These are phyloP conservation scores for Euclidium syriacum DNA, from an alignment of 345 rosid genomes.

Conservation along the genomic window DNA sequence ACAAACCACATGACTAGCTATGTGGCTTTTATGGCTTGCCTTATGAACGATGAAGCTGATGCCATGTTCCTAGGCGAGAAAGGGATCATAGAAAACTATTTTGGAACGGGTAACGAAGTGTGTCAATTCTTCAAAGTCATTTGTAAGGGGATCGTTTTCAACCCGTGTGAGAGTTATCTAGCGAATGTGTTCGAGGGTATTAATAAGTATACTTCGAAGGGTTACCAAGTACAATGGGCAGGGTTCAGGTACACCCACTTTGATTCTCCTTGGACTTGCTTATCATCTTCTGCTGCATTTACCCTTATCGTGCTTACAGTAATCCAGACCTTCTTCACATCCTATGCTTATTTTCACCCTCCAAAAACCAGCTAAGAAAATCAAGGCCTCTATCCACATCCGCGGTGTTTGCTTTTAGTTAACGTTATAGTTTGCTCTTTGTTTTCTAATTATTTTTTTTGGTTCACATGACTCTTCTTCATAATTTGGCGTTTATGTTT, in stretches of 20 bases:
- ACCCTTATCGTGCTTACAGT: background rate
- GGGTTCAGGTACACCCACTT: too few relatives aligned
- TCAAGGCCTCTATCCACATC: too few relatives aligned
- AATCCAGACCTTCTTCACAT: background rate
- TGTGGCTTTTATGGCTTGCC: slow-evolving; percentile 39
- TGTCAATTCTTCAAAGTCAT: slow-evolving; percentile 38
- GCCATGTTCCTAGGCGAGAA: slow-evolving; percentile 27
- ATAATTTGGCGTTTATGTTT: too few relatives aligned
- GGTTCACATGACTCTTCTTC: too few relatives aligned
- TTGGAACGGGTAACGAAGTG: slow-evolving; percentile 35
- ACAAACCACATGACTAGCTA: slow-evolving; percentile 40
- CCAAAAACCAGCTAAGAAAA: too few relatives aligned
- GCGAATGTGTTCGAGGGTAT: slow-evolving; percentile 36
- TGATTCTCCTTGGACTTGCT: too few relatives aligned
- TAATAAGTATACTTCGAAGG: slow-evolving; percentile 22
- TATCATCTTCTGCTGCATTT: background rate
- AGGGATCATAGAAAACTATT: too few relatives aligned
- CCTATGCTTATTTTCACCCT: too few relatives aligned
- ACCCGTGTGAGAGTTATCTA: slow-evolving; percentile 32
- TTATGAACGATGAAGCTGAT: slow-evolving; percentile 36
- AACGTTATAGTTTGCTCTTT: too few relatives aligned
- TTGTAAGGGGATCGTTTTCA: slow-evolving; percentile 40
- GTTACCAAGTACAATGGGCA: too few relatives aligned
- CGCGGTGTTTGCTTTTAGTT: too few relatives aligned
- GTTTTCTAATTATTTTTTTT: too few relatives aligned